phyloP scores from a whole-genome alignment of 768 basidiomycete species.

The Tylopilus subfusipes region DNA sequence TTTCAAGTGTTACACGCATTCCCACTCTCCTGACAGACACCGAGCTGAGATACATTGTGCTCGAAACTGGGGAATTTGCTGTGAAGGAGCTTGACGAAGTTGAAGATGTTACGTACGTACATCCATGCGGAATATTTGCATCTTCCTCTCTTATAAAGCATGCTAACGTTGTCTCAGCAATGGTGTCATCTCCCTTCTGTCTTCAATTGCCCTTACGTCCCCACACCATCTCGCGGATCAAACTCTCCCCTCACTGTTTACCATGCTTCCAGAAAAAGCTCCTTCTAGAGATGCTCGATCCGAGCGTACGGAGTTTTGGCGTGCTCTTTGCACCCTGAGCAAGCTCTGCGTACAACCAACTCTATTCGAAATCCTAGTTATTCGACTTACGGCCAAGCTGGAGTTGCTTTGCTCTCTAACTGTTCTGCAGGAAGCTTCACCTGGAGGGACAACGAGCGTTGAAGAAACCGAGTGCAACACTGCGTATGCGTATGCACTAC shows the following conservation, averaged over 20 bases:
- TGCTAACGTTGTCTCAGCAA: slow-evolving; percentile 39
- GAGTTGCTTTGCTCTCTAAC: slow-evolving; percentile 56
- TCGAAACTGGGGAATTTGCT: slow-evolving; percentile 69
- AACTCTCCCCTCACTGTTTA: slow-evolving; percentile 79
- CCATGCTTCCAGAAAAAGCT: slow-evolving; percentile 63
- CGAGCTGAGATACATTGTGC: slow-evolving; percentile 78
- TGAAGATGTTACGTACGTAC: slow-evolving; percentile 48
- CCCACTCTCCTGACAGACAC: slow-evolving; percentile 58
- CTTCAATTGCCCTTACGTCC: slow-evolving; percentile 52
- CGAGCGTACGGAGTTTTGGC: slow-evolving; percentile 65
- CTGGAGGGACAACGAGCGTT: background rate
- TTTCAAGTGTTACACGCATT: slow-evolving; percentile 66
- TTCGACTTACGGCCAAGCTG: slow-evolving; percentile 73
- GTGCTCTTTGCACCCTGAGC: slow-evolving; percentile 63
- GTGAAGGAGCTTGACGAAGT: slow-evolving; percentile 44
- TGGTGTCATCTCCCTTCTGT: slow-evolving; percentile 59
- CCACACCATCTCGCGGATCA: slow-evolving; percentile 66
- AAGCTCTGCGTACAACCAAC: slow-evolving; percentile 67
- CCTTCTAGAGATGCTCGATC: slow-evolving; percentile 50
- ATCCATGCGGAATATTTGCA: background rate
- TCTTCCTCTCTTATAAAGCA: background rate
- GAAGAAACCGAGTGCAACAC: slow-evolving; percentile 58
- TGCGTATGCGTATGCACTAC: slow-evolving; percentile 82
- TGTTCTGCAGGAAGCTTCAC: slow-evolving; percentile 2
- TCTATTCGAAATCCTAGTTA: slow-evolving; percentile 82